These are phyloP conservation scores for Fusarium chaquense DNA, from an alignment of 2,329 filamentous ascomycete species.

Conservation along the genomic window DNA sequence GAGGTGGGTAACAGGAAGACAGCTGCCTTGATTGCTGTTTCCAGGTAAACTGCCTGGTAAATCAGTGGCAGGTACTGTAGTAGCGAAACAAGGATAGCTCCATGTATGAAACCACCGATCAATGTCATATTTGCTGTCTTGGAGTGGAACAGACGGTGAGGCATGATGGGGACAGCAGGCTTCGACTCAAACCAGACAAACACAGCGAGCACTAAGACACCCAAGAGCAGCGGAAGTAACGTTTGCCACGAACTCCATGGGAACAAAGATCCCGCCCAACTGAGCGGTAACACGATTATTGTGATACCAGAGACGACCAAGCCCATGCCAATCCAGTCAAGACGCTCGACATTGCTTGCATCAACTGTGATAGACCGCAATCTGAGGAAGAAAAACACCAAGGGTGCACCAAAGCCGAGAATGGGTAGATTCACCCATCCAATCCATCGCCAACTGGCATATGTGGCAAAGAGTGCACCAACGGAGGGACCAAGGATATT, in stretches of 20 bases:
- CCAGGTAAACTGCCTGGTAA: constrained; percentile 16
- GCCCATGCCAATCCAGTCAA: constrained; percentile 23
- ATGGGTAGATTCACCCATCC: constrained; percentile 22
- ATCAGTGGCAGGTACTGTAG: constrained; percentile 18
- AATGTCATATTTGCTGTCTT: constrained; percentile 27
- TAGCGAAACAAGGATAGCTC: constrained; percentile 12
- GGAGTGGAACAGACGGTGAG: constrained; percentile 14
- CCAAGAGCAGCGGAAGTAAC: constrained; percentile 10
- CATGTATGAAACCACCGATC: constrained; percentile 19
- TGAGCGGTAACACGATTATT: constrained; percentile 12
- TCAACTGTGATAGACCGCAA: constrained; percentile 3
- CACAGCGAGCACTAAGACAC: neutral
- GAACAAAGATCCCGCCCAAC: constrained; percentile 24
- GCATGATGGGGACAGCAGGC: constrained; percentile 17
- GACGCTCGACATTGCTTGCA: constrained; percentile 8
- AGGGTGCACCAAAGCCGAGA: constrained; percentile 11
- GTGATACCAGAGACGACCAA: constrained; percentile 18
- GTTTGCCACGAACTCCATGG: constrained; percentile 21
- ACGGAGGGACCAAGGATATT: constrained; percentile 17
- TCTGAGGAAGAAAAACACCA: constrained; percentile 23
- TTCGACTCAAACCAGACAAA: constrained; percentile 20
- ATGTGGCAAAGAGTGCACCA: constrained; percentile 5
- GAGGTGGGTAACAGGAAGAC: constrained; percentile 9
- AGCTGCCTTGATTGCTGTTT: constrained; percentile 16
- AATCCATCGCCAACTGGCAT: constrained; percentile 23